A percentile compares a stretch with the other conserved stretches of the same genome.
These are phyloP conservation scores for Gremmenia infestans DNA, from an alignment of 2,329 filamentous ascomycete genomes.

Conservation along the genomic window DNA sequence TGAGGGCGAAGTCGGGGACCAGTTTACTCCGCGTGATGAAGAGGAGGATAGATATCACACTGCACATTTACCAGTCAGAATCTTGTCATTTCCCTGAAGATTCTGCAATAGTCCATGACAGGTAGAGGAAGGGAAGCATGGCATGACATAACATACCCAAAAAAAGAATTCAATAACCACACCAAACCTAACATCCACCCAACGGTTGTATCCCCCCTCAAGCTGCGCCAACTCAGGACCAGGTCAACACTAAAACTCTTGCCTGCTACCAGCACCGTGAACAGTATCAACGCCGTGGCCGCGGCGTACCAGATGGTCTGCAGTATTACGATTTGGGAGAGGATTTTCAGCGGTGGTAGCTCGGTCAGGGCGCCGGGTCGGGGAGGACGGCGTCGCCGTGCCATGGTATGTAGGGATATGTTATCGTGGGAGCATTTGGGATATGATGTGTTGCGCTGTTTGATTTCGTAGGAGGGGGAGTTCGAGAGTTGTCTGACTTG, in stretches of 20 bases:
- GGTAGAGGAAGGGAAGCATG: conserved; percentile 8
- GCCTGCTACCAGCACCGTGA: conserved; percentile 62
- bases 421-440: conserved; percentile 11
- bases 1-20: conserved; percentile 89
- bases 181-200: conserved; percentile 66
- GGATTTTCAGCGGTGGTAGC: conserved; percentile 61
- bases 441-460: neutral
- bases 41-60: conserved; percentile 76
- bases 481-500: neutral
- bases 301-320: conserved; percentile 61
- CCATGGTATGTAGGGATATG: conserved; percentile 17
- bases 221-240: conserved; percentile 57
- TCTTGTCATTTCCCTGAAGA: neutral
- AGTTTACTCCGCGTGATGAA: conserved; percentile 87
- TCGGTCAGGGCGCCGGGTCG: conserved; percentile 62
- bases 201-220: conserved; percentile 63
- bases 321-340: conserved; percentile 60
- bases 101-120: neutral
- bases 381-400: conserved; percentile 53
- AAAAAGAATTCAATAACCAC: conserved; percentile 61
- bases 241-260: conserved; percentile 52
- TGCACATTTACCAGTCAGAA: conserved; percentile 34
- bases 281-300: conserved; percentile 58
- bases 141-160: conserved; percentile 47
- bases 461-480: neutral